Base-by-base conservation (phyloP, 2,329 filamentous ascomycete species). In the Colletotrichum sp. region DNA sequence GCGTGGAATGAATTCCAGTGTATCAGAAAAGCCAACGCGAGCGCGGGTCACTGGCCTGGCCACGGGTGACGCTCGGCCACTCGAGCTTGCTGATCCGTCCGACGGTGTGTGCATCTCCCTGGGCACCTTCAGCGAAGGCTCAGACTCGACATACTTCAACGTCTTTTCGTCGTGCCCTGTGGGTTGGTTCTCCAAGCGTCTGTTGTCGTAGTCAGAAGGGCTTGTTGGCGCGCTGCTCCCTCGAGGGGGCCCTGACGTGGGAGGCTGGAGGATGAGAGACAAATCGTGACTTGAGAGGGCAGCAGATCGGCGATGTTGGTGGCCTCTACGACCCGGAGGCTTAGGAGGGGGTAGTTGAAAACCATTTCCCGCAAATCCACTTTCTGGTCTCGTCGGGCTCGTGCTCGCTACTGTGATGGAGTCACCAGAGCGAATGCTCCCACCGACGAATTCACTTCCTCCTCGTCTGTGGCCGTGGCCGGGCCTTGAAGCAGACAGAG, bases 281-380 rank as follows among this genome's bases (percentile, higher is more conserved):
- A 98, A 85, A 81, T 98, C 96, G 81, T 96, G 95, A 73, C 93
- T 94, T 2, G 96, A 98, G 67, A 98, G 93, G 6, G 95, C 94
- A 76, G 90, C 91, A 39, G 96, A 98, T 76, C 96, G 92, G 75
- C 95, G 92, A 82, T 98, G 96, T 21, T 91, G 92, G 84, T 98
- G 95, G 18, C 94, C 92, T 79, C 95, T 90, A 77, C 92, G 89
- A 69, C 88, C 86, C 36, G 86, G 85, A 57, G 91, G 85, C 28
- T 73, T 76, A 16, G 85, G 85, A 55, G 90, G 86, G 30, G 89
- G 86, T 73, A 89, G 87, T 62, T 87, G 87, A 13, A 93, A 88
- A 13, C 87, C 85, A 68, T 92, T 90, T 10, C 93, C 89, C 9
- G 89, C 84, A 78, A 90, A 90, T 7, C 92, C 91, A 75, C 88